A percentile compares a stretch with the other conserved stretches of the same genome.
Conservation (phyloP, 1,284 basidiomycete genomes). For the Ganoderma multipileum region DNA sequence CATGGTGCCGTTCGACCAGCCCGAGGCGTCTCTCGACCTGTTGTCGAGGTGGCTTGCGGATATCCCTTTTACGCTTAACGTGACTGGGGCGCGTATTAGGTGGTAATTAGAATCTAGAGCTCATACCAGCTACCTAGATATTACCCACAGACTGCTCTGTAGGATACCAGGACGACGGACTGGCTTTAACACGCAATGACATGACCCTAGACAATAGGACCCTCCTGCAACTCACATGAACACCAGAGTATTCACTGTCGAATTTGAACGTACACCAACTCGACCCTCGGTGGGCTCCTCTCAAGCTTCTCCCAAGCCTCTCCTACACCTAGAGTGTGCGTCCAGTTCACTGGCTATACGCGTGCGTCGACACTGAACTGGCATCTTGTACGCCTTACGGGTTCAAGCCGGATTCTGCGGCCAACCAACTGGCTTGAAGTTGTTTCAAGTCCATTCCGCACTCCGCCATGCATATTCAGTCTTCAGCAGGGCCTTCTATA, state of each 20-base stretch:
- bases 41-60: slow-evolving; percentile 34
- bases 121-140: slow-evolving; percentile 1
- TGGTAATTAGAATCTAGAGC: slow-evolving; percentile 3
- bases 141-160: neutral
- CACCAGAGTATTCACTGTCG: neutral
- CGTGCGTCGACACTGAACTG: neutral
- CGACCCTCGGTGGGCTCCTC: neutral
- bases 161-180: neutral
- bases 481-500: neutral
- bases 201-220: neutral
- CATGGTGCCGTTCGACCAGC: slow-evolving; percentile 40
- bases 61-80: slow-evolving; percentile 30
- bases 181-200: neutral
- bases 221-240: neutral
- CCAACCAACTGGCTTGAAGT: neutral
- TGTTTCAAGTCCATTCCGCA: neutral
- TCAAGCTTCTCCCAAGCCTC: neutral
- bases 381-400: neutral
- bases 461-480: neutral
- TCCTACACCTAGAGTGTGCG: neutral
- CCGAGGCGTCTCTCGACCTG: slow-evolving; percentile 36
- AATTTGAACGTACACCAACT: neutral
- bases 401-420: neutral
- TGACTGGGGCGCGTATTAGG: slow-evolving; percentile 10
- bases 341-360: neutral